These are phyloP conservation scores for Boletus rufocinnamomeus DNA, from an alignment of 768 basidiomycete genomes.

Conservation along the genomic window DNA sequence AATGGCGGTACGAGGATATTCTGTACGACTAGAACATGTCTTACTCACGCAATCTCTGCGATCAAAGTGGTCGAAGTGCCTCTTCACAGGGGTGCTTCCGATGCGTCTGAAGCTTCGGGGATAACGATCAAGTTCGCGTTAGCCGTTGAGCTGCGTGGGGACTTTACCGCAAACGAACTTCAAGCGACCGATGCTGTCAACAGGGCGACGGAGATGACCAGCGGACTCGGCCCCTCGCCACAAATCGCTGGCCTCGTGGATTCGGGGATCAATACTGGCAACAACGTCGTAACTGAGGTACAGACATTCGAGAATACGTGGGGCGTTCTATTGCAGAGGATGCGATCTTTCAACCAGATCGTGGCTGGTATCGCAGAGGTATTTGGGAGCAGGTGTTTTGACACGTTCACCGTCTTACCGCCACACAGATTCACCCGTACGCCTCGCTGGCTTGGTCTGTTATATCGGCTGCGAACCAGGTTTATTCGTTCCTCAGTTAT, in stretches of 20 bases:
- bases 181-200: background rate
- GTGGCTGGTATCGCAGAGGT: background rate
- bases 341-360: background rate
- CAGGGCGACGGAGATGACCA: background rate
- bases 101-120: background rate
- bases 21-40: background rate
- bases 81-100: background rate
- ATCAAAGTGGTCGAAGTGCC: background rate
- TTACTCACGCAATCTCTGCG: background rate
- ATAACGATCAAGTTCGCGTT: background rate
- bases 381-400: background rate
- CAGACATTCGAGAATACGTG: constrained; percentile 2
- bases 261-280: background rate
- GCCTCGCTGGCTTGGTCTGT: too few relatives aligned
- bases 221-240: background rate
- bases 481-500: background rate
- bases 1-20: background rate
- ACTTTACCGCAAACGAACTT: background rate
- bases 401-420: background rate
- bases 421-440: too few relatives aligned
- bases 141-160: background rate
- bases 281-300: background rate
- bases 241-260: background rate
- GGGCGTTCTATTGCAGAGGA: background rate
- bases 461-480: too few relatives aligned